These are phyloP conservation scores for Rhexocercosporidium sp. DNA, from an alignment of 2,329 filamentous ascomycete genomes.

Conservation along the genomic window DNA sequence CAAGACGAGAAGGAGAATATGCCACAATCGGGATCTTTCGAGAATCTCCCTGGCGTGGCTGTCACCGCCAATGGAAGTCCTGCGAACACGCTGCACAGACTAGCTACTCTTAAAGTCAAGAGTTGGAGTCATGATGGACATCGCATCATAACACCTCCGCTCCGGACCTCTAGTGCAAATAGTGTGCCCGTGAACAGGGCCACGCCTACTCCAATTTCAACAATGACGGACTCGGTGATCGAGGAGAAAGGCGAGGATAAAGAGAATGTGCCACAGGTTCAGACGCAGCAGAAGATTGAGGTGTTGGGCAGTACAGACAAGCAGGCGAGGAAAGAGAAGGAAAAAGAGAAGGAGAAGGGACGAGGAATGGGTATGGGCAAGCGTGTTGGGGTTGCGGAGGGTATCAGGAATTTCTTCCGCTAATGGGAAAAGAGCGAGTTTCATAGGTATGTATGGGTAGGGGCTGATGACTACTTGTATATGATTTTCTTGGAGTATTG, in stretches of 20 bases:
- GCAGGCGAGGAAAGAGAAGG: conserved; percentile 31
- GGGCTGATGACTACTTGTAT: background rate
- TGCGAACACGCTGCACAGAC: conserved; percentile 29
- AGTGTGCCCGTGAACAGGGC: conserved; percentile 22
- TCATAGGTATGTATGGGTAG: background rate
- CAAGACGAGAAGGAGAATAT: conserved; percentile 39
- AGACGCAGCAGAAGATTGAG: conserved; percentile 20
- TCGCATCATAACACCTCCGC: conserved; percentile 33
- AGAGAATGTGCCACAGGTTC: conserved; percentile 31
- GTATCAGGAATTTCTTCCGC: conserved; percentile 40
- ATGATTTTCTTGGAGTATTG: background rate
- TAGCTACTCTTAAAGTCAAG: conserved; percentile 36
- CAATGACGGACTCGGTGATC: conserved; percentile 23
- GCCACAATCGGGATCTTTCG: conserved; percentile 25
- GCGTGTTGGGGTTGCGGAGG: conserved; percentile 34
- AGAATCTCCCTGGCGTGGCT: conserved; percentile 24
- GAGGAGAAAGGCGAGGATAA: conserved; percentile 37
- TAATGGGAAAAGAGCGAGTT: conserved; percentile 15
- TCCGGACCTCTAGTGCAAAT: conserved; percentile 39
- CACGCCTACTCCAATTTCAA: conserved; percentile 16
- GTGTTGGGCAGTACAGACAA: background rate
- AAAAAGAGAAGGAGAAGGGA: conserved; percentile 28
- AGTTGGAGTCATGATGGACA: conserved; percentile 38
- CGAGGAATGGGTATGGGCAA: conserved; percentile 19
- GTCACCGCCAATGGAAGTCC: conserved; percentile 29